Evolutionary conservation across 805 yeast genomes (phyloP).

Genomic region (Candida insectorum): DNA sequence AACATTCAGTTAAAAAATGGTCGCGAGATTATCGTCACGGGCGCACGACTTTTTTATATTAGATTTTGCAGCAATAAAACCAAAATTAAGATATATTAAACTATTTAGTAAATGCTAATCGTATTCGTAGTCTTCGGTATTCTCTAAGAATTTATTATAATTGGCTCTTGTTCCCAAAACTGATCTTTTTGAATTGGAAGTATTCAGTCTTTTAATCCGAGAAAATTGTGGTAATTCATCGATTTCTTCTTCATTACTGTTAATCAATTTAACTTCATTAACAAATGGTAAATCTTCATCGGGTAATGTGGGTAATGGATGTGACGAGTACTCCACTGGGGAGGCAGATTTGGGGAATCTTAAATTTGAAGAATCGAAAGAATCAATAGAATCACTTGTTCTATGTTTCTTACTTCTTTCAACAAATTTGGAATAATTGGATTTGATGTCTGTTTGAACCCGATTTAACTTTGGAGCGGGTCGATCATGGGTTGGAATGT

Average conservation of each 20-base stretch:
- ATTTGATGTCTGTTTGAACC: slow-evolving; percentile 13
- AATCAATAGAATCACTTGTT: slow-evolving; percentile 8
- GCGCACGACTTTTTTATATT: not conserved
- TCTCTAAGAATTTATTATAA: slow-evolving; percentile 35
- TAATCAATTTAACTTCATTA: slow-evolving; percentile 28
- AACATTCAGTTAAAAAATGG: not conserved
- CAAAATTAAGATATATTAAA: not conserved
- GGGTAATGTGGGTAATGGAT: slow-evolving; percentile 12
- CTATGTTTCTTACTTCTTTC: slow-evolving; percentile 11
- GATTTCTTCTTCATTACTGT: slow-evolving; percentile 10
- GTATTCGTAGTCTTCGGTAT: slow-evolving; percentile 15
- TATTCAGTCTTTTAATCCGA: slow-evolving; percentile 25
- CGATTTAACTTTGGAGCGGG: slow-evolving; percentile 15
- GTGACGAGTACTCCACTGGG: not conserved
- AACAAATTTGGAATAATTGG: slow-evolving; percentile 10
- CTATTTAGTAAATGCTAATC: slow-evolving; percentile 3
- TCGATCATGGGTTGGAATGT: slow-evolving; percentile 9
- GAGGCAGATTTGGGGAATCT: slow-evolving; percentile 3
- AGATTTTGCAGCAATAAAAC: not conserved
- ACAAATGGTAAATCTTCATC: slow-evolving; percentile 35
- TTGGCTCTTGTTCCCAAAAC: slow-evolving; percentile 39
- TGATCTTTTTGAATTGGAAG: slow-evolving; percentile 29
- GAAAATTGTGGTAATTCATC: slow-evolving; percentile 3
- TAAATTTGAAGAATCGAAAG: slow-evolving; percentile 11
- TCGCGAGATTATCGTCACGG: not conserved